Conservation (phyloP, 2,329 filamentous ascomycete genomes). For the Trichoderma sp. region DNA sequence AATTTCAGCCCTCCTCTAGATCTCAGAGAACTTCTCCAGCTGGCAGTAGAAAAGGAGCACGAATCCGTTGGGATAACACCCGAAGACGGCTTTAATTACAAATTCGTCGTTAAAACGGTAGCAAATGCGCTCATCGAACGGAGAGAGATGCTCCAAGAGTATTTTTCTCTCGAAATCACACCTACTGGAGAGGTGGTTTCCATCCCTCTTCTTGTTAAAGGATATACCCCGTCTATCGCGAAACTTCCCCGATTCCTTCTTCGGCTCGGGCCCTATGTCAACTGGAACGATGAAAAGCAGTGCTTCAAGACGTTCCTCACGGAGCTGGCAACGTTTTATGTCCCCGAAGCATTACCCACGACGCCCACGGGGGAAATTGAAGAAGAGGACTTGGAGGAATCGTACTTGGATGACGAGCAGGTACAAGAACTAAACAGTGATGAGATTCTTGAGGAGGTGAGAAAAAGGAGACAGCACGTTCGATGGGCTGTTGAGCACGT, state of each 20-base stretch:
- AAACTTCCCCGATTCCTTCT: conserved; percentile 90
- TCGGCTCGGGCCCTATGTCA: conserved; percentile 79
- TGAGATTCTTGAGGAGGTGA: conserved; percentile 41
- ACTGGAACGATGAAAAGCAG: conserved; percentile 79
- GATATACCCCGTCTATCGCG: conserved; percentile 79
- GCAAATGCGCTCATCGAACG: conserved; percentile 67
- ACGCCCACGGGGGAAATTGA: conserved; percentile 28
- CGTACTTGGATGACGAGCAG: neutral
- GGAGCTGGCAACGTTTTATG: conserved; percentile 87
- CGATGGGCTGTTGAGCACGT: conserved; percentile 75
- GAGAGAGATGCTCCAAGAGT: conserved; percentile 85
- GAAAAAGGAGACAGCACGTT: conserved; percentile 65
- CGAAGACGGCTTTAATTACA: conserved; percentile 62
- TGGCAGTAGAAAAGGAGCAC: conserved; percentile 72
- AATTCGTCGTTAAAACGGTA: conserved; percentile 65
- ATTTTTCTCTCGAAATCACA: conserved; percentile 84
- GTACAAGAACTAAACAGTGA: conserved; percentile 24
- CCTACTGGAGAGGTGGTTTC: conserved; percentile 71
- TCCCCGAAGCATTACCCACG: conserved; percentile 76
- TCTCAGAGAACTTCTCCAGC: conserved; percentile 65
- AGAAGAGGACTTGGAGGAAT: neutral
- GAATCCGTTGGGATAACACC: conserved; percentile 34
- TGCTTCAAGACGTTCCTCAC: conserved; percentile 85
- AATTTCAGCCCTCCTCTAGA: conserved; percentile 74
- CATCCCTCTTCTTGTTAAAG: conserved; percentile 83